These are phyloP conservation scores for Solanum sejunctum DNA, from an alignment of 257 asterid genomes.

Conservation along the genomic window DNA sequence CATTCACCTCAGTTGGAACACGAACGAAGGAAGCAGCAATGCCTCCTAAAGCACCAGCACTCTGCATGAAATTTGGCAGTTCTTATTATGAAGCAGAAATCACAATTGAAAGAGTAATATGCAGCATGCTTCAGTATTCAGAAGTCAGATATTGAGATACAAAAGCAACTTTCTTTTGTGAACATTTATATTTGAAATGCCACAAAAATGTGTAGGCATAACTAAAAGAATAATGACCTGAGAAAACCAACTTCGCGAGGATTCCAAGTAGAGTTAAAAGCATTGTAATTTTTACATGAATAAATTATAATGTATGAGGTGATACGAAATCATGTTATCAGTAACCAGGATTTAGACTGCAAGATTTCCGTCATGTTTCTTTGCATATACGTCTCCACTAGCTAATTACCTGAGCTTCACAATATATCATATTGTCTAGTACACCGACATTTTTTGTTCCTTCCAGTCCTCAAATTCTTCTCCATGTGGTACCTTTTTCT, in stretches of 20 bases:
- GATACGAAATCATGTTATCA: not conserved
- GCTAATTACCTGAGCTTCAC: not conserved
- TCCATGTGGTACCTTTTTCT: not conserved
- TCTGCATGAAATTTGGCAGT: constrained; percentile 20
- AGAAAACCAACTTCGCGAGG: not conserved
- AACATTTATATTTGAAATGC: not conserved
- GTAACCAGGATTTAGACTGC: not conserved
- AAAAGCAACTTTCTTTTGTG: not conserved
- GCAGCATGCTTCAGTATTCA: not conserved
- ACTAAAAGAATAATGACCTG: not conserved
- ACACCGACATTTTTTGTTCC: not conserved
- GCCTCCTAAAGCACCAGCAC: constrained; percentile 97
- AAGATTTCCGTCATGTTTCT: not conserved
- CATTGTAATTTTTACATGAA: not conserved
- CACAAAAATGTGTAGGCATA: not conserved
- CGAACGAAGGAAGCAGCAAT: constrained; percentile 91
- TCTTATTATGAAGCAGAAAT: not conserved
- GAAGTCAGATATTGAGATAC: not conserved
- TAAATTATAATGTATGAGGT: not conserved
- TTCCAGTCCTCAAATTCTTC: not conserved
- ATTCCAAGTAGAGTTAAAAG: not conserved
- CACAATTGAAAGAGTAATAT: not conserved
- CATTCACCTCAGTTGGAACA: constrained; percentile 85
- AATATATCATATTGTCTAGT: not conserved
- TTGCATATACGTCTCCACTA: not conserved